Conservation (phyloP, 2,329 filamentous ascomycete genomes). For the Colletotrichum abscissum region DNA sequence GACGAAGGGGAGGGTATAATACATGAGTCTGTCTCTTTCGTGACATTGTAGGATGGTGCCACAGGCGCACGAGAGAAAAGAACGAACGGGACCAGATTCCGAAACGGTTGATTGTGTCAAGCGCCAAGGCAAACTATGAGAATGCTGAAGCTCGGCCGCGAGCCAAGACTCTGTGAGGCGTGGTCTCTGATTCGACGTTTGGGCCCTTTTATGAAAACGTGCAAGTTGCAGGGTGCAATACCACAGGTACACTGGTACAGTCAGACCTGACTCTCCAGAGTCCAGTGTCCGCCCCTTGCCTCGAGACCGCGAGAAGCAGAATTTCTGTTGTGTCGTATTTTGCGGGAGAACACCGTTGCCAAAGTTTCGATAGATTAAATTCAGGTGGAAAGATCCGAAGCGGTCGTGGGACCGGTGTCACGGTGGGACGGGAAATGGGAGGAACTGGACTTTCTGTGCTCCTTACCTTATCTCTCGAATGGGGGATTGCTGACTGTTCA, state of each 20-base stretch:
- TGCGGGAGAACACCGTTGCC: background rate
- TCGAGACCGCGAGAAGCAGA: background rate
- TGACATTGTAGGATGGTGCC: no score
- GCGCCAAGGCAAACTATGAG: slow-evolving; percentile 23
- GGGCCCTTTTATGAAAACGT: background rate
- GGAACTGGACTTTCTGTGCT: background rate
- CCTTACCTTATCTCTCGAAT: background rate
- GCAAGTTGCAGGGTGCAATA: no score
- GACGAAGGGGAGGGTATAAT: background rate
- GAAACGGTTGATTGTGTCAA: slow-evolving; percentile 32
- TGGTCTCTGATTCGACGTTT: slow-evolving; percentile 11
- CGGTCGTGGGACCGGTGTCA: background rate
- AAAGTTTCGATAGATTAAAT: background rate
- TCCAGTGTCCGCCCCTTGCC: no score
- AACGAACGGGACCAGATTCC: slow-evolving; percentile 9
- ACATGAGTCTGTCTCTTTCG: background rate
- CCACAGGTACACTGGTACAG: no score
- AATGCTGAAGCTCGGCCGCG: background rate
- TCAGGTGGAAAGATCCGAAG: background rate
- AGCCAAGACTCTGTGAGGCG: background rate
- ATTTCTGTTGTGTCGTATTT: background rate
- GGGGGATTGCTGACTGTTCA: background rate
- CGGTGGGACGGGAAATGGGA: background rate
- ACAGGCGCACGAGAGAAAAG: background rate
- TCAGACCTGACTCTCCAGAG: no score